Evolutionary conservation across 768 basidiomycete genomes (phyloP).

Genomic region (Xerocomus brunneocitrinus): DNA sequence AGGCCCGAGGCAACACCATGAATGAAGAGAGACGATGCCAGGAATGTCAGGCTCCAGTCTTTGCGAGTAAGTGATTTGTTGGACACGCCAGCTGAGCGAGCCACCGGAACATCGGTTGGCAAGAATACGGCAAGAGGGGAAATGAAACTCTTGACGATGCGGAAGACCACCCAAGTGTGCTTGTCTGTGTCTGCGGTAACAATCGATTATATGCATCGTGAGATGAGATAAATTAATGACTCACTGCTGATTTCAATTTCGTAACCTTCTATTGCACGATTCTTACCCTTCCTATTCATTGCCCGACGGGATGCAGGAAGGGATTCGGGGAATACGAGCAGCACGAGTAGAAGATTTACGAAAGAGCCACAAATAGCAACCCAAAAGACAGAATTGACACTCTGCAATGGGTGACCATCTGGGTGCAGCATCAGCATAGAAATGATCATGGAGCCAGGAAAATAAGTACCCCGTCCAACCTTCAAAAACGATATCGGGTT

Average conservation of each 20-base stretch:
- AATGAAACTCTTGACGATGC: conserved; percentile 44
- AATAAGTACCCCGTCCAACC: conserved; percentile 21
- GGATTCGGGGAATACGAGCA: conserved; percentile 60
- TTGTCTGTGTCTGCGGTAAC: neutral
- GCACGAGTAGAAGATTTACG: conserved; percentile 53
- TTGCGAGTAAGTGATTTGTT: conserved; percentile 51
- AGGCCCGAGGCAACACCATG: conserved; percentile 67
- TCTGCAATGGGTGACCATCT: conserved; percentile 33
- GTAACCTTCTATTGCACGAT: conserved; percentile 18
- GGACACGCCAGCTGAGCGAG: conserved; percentile 49
- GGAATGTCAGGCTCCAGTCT: conserved; percentile 72
- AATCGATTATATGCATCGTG: neutral
- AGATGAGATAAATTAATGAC: conserved; percentile 3
- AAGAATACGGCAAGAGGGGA: conserved; percentile 67
- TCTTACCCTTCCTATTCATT: conserved; percentile 29
- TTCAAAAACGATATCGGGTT: conserved; percentile 35
- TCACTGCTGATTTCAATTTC: conserved; percentile 9
- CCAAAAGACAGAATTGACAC: conserved; percentile 52
- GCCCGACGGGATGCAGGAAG: conserved; percentile 30
- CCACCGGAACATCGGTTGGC: conserved; percentile 46
- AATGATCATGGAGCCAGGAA: neutral
- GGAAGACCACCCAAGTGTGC: conserved; percentile 9
- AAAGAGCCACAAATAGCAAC: conserved; percentile 41
- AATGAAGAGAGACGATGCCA: conserved; percentile 60
- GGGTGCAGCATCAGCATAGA: conserved; percentile 7